These are phyloP conservation scores for Rhodomyrtus tomentosa DNA, from an alignment of 345 rosid species.

Conservation along the genomic window DNA sequence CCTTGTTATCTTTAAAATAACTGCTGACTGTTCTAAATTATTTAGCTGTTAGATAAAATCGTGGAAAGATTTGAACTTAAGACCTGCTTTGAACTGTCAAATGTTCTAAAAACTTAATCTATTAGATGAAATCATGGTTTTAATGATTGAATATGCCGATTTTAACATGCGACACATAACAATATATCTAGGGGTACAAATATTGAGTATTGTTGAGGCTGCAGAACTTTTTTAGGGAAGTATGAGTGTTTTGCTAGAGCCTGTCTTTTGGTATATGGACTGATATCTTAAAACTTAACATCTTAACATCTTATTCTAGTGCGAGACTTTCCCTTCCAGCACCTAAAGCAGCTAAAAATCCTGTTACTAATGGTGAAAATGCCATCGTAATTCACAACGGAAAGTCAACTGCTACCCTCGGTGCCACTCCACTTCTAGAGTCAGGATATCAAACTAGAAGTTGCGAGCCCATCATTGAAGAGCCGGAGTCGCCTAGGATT, in stretches of 20 bases:
- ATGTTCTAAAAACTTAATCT: not conserved
- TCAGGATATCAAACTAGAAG: not conserved
- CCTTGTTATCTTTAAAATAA: not conserved
- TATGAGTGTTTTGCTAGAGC: not conserved
- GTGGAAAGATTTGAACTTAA: not conserved
- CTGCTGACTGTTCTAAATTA: not conserved
- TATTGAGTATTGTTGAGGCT: not conserved
- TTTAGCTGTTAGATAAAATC: not conserved
- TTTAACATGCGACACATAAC: not conserved
- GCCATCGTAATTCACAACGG: not conserved
- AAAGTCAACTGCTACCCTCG: not conserved
- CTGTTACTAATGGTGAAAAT: not conserved
- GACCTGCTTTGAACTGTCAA: not conserved
- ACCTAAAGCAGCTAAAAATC: not conserved
- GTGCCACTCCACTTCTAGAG: conserved; percentile 3
- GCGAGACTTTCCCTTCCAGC: not conserved
- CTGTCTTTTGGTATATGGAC: not conserved
- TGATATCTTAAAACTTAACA: not conserved
- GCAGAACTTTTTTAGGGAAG: not conserved
- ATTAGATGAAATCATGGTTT: not conserved
- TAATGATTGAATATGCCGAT: not conserved
- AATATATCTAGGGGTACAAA: not conserved
- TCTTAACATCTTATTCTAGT: not conserved
- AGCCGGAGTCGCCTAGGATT: conserved; percentile 35
- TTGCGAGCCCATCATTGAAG: conserved; percentile 47